Evolutionary conservation across 2,329 filamentous ascomycete genomes (phyloP), one percentile per base, ranked within the genome.

Genomic region (Endothia cerciana): DNA sequence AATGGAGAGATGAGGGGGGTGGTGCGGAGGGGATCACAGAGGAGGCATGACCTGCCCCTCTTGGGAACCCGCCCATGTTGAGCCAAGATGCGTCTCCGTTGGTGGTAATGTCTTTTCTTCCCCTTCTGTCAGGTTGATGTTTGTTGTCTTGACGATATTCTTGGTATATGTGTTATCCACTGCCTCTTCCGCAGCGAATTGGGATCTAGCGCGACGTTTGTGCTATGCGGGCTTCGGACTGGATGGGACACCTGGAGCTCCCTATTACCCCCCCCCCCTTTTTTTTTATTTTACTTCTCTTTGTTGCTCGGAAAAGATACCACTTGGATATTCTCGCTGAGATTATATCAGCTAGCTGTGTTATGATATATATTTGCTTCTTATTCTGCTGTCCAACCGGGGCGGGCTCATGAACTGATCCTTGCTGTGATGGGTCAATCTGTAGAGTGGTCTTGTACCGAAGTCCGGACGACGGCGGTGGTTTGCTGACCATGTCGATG

Each of bases 1-100:
- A 97, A 71, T 99, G 95, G 95, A 88, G 94, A 67, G 94, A 97
- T 72, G 89, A 91, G 70, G 90, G 90, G 36, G 90, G 91, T 63
- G 93, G 93, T 72, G 89, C 91, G 69, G 85, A 82, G 28, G 83
- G 85, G 56, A 88, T 88, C 70, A 84, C 83, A 73, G 86, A 88
- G 72, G 86, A 88, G 72, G 80, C 86, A 13, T 89, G 77, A 78
- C 60, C 36, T 15, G n/a, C 6, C 33, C 33, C 11, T 28, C 15
- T 11, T 58, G 28, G 19, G 6, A 2, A 13, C 0, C 36, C 36
- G 1, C 1, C 3, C n/a, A 58, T 19, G 6, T 22, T 58, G 36
- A 11, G n/a, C 51, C 30, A 15, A 56, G n/a, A 8, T 25, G 4
- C n/a, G n/a, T 11, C 36, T 33, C 25, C n/a, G 40, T 61, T 11